These are phyloP conservation scores for Begonia masoniana DNA, from an alignment of 306 rosid genomes.

Conservation along the genomic window DNA sequence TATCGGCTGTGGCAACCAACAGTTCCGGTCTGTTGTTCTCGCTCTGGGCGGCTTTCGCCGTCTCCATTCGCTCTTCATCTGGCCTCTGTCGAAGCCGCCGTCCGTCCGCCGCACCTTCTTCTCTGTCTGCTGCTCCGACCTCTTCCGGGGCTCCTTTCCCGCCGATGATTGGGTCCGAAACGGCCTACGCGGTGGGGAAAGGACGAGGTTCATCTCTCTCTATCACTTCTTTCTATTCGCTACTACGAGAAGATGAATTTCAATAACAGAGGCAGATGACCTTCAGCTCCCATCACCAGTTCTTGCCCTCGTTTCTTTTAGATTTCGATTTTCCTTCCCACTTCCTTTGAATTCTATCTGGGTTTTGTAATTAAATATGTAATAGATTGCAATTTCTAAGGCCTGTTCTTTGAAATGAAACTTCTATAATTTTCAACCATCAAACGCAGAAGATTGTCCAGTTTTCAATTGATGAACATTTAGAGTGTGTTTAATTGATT, in stretches of 20 bases:
- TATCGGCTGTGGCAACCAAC: slow-evolving; percentile 69
- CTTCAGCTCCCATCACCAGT: neutral
- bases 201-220: slow-evolving; percentile 83
- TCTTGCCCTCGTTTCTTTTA: neutral
- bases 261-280: slow-evolving; percentile 32
- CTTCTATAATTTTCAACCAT: no score
- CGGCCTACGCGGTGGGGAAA: slow-evolving; percentile 57
- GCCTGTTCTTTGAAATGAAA: no score
- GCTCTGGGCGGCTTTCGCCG: slow-evolving; percentile 97
- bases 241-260: slow-evolving; percentile 90
- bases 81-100: slow-evolving; percentile 57
- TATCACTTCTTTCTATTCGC: slow-evolving; percentile 80
- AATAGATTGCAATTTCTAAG: neutral
- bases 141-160: slow-evolving; percentile 26
- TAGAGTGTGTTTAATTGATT: no score
- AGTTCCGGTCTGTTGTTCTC: slow-evolving; percentile 84
- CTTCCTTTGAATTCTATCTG: neutral
- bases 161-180: slow-evolving; percentile 31
- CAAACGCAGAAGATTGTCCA: no score
- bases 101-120: slow-evolving; percentile 10
- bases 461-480: no score
- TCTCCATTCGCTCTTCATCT: slow-evolving; percentile 61
- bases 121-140: slow-evolving; percentile 3
- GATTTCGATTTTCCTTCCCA: neutral
- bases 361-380: neutral